Evolutionary conservation across 345 rosid genomes (phyloP), one percentile per base, ranked within the genome.

Genomic region (Moringa oleifera): DNA sequence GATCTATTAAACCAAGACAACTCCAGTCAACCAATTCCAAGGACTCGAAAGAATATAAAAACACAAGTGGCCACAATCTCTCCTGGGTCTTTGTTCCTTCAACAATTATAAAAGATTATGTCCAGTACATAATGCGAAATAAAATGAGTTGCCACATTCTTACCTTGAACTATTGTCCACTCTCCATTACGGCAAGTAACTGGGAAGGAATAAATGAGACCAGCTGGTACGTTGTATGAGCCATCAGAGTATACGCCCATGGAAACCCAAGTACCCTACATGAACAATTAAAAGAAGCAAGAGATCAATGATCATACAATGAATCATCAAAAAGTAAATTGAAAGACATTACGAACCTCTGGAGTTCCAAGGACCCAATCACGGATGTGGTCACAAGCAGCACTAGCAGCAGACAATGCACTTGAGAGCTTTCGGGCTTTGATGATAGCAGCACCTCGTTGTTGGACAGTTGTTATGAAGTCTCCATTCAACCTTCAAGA

Each of bases 311-410:
- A 18, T 60, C 8, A 33, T 6, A 45, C 49, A 17, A n/a, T 8
- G 12, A 3, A 61, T 46, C 55, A 62, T 7, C 7, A 10, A 19
- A 1, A 18, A 49, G 0, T 10, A 45, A 23, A 12, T 17, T 57
- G n/a, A 12, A 50, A 45, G 52, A 10, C 23, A 53, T 21, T 25
- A n/a, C 52, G 46, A 58, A 90, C 99, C 97, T 88, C 89, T 22
- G 97, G 95, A 61, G 99, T 90, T 82, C 97, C 99, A 69, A 94
- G 93, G 68, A 94, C 97, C 99, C 99, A 94, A 72, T 94, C 95
- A 65, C 88, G 99, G 28, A 94, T 90, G 75, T 94, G 99, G 69
- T 94, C 99, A 72, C 99, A 94, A 55, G 99, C 99, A 64, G 93
- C 77, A 72, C 97, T 94, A 56, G 99, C 99, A 71, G 99, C 99